Percentiles rank a stretch among this genome's conserved stretches.
phyloP scores from a whole-genome alignment of 2,329 filamentous ascomycete genomes.

The Lachnellula cervina region DNA sequence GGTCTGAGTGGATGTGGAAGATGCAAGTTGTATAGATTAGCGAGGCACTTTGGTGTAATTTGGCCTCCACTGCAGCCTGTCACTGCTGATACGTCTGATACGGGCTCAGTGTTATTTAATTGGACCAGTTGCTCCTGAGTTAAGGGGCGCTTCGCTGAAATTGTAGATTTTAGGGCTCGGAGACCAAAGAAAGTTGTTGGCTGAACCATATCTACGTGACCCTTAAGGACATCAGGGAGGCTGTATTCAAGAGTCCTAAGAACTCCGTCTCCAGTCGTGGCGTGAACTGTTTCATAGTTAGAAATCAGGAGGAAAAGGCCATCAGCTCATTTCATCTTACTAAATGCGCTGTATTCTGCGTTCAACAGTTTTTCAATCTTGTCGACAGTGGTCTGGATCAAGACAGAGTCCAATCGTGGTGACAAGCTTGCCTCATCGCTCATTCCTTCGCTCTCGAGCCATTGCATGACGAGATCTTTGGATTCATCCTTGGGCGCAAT shows the following conservation, averaged over 20 bases:
- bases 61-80: constrained; percentile 24
- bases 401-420: constrained; percentile 51
- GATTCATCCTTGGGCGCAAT: constrained; percentile 50
- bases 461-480: constrained; percentile 49
- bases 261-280: constrained; percentile 13
- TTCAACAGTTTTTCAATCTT: constrained; percentile 49
- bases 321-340: constrained; percentile 39
- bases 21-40: constrained; percentile 28
- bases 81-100: constrained; percentile 20
- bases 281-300: constrained; percentile 16
- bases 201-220: constrained; percentile 54
- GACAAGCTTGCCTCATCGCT: constrained; percentile 38
- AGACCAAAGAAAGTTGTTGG: constrained; percentile 55
- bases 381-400: constrained; percentile 42
- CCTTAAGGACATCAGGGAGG: constrained; percentile 49
- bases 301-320: constrained; percentile 36
- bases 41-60: constrained; percentile 28
- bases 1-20: constrained; percentile 13
- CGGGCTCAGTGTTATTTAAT: constrained; percentile 4
- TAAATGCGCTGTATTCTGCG: constrained; percentile 47
- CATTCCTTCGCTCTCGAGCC: constrained; percentile 49
- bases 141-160: constrained; percentile 9
- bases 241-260: constrained; percentile 29
- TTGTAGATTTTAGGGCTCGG: constrained; percentile 27
- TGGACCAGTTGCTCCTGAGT: constrained; percentile 4